These are phyloP conservation scores for Crassisporium funariophilum DNA, from an alignment of 768 basidiomycete genomes.

Conservation along the genomic window DNA sequence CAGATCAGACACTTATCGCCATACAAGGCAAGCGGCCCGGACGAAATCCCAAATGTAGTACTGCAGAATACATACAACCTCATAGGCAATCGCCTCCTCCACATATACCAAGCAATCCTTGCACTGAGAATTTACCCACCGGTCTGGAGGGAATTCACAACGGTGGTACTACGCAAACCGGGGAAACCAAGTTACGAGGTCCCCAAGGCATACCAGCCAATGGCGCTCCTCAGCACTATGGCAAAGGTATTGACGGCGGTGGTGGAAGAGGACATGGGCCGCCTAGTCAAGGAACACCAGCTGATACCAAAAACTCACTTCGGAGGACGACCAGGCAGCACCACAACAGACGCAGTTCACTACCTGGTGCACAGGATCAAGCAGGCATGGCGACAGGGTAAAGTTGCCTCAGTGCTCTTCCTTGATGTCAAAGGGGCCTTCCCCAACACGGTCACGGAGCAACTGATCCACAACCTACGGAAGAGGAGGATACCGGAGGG, in stretches of 20 bases:
- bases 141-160: conserved; percentile 24
- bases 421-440: conserved; percentile 49
- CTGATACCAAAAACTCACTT: conserved; percentile 39
- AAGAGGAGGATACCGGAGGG: conserved; percentile 25
- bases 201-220: conserved; percentile 37
- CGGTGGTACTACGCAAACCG: conserved; percentile 37
- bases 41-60: conserved; percentile 29
- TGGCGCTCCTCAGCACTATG: conserved; percentile 34
- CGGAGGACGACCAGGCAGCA: conserved; percentile 37
- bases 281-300: conserved; percentile 26
- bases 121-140: conserved; percentile 21
- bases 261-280: conserved; percentile 20
- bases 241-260: conserved; percentile 28
- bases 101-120: conserved; percentile 19
- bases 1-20: conserved; percentile 28
- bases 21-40: conserved; percentile 31
- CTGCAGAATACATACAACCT: conserved; percentile 18
- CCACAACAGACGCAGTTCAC: conserved; percentile 38
- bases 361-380: conserved; percentile 35
- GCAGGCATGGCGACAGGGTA: conserved; percentile 33
- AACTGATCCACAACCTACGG: conserved; percentile 34
- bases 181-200: conserved; percentile 34
- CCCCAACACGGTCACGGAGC: conserved; percentile 35
- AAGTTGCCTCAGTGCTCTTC: conserved; percentile 38
- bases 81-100: conserved; percentile 13